phyloP scores from a whole-genome alignment of 345 rosid genomes.

The Diplotaxis tenuifolia region DNA sequence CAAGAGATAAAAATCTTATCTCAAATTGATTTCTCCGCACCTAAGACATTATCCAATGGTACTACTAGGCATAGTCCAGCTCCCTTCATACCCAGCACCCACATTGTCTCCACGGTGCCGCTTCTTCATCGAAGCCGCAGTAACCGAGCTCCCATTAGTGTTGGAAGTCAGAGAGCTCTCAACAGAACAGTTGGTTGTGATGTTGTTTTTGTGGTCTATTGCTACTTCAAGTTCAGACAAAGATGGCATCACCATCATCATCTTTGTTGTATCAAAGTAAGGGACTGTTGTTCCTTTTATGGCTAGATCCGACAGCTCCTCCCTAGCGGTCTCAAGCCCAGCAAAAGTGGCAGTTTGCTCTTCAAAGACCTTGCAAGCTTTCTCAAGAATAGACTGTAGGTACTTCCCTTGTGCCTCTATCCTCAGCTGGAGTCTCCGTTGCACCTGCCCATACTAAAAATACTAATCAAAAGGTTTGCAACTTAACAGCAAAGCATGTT shows the following conservation, averaged over 20 bases:
- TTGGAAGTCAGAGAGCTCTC: conserved; percentile 80
- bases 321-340: conserved; percentile 85
- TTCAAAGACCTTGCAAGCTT: conserved; percentile 83
- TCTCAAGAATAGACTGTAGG: conserved; percentile 88
- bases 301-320: conserved; percentile 86
- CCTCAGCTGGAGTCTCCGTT: conserved; percentile 81
- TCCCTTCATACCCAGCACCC: conserved; percentile 58
- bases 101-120: conserved; percentile 55
- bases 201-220: conserved; percentile 50
- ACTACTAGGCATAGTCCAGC: conserved; percentile 66
- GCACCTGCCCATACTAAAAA: conserved; percentile 63
- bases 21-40: neutral
- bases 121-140: conserved; percentile 58
- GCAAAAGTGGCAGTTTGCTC: conserved; percentile 68
- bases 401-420: conserved; percentile 93
- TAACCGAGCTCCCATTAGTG: conserved; percentile 56
- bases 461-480: conserved; percentile 4
- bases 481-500: conserved; percentile 5
- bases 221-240: conserved; percentile 67
- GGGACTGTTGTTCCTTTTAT: conserved; percentile 45
- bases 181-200: conserved; percentile 56
- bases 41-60: conserved; percentile 34
- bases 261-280: conserved; percentile 45
- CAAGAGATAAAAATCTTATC: neutral
- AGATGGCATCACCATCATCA: conserved; percentile 56